A percentile compares a stretch with the other conserved stretches of the same genome.
phyloP scores from a whole-genome alignment of 345 rosid species.

The Odontarrhena argentea region DNA sequence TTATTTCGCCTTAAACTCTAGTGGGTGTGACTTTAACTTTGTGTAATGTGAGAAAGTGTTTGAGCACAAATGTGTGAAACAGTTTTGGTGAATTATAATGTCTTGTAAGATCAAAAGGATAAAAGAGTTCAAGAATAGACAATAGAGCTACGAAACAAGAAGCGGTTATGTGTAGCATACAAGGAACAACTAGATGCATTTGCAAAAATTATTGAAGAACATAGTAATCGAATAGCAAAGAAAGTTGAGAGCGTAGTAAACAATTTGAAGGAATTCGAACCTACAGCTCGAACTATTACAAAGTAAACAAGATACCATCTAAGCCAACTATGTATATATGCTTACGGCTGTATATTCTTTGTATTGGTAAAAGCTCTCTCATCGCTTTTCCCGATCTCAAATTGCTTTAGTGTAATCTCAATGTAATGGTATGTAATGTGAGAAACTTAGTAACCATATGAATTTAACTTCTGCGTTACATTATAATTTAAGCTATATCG shows the following conservation, averaged over 20 bases:
- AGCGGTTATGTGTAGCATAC: slow-evolving; percentile 63
- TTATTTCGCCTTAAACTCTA: slow-evolving; percentile 69
- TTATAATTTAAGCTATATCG: neutral
- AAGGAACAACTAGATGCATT: slow-evolving; percentile 63
- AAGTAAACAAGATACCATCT: slow-evolving; percentile 39
- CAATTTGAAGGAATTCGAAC: slow-evolving; percentile 60
- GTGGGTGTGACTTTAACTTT: slow-evolving; percentile 43
- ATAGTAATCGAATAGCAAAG: slow-evolving; percentile 48
- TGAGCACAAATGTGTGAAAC: neutral
- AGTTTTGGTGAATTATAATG: neutral
- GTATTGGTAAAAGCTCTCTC: slow-evolving; percentile 9
- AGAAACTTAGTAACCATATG: slow-evolving; percentile 22
- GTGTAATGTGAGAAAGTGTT: neutral
- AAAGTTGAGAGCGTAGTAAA: slow-evolving; percentile 57
- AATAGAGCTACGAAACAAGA: slow-evolving; percentile 63
- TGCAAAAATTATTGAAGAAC: slow-evolving; percentile 65
- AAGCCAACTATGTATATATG: neutral
- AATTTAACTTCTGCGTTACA: neutral
- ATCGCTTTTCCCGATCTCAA: slow-evolving; percentile 1
- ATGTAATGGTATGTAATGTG: slow-evolving; percentile 12
- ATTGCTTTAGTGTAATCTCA: slow-evolving; percentile 7
- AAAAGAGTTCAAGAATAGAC: slow-evolving; percentile 72
- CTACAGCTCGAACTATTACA: slow-evolving; percentile 45
- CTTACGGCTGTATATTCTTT: slow-evolving; percentile 9
- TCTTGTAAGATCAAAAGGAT: slow-evolving; percentile 61